phyloP scores from a whole-genome alignment of 139 green algal species.

The Chlamydomonas sphaeroides region DNA sequence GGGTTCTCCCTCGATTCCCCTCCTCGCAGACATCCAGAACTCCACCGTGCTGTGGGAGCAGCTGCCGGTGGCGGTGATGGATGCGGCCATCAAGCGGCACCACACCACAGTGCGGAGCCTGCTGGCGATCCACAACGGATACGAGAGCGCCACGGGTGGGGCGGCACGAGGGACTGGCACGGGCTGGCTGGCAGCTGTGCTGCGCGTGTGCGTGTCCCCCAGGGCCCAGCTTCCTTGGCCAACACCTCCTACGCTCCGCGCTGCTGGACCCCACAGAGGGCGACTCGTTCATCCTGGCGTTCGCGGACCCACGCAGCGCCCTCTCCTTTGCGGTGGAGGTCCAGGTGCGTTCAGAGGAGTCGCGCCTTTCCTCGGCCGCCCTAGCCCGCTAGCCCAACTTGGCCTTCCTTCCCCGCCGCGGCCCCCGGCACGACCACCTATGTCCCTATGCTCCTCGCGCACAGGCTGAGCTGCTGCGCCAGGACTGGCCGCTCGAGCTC shows the following conservation, averaged over 20 bases:
- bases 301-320: too few relatives aligned
- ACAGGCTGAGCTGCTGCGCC: background rate
- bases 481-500: slow-evolving; percentile 2
- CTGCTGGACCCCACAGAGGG: slow-evolving; percentile 24
- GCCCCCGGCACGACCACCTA: too few relatives aligned
- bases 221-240: too few relatives aligned
- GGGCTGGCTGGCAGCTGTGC: background rate
- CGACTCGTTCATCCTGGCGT: slow-evolving; percentile 22
- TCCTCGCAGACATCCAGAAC: slow-evolving; percentile 28
- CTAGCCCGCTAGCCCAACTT: too few relatives aligned
- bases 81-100: slow-evolving; percentile 21
- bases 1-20: too few relatives aligned
- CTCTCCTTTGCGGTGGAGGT: too few relatives aligned
- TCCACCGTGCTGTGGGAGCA: slow-evolving; percentile 36
- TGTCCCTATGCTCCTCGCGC: too few relatives aligned
- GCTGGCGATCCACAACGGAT: slow-evolving; percentile 23
- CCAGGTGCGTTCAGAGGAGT: too few relatives aligned
- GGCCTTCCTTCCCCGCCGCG: too few relatives aligned
- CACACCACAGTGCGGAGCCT: slow-evolving; percentile 16
- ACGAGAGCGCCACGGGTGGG: slow-evolving; percentile 29
- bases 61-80: slow-evolving; percentile 28
- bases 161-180: background rate
- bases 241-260: background rate
- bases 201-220: too few relatives aligned
- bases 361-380: too few relatives aligned